A percentile compares a stretch with the other conserved stretches of the same genome.
phyloP scores from a whole-genome alignment of 768 basidiomycete species.

The Pleurotus tuber-regium region DNA sequence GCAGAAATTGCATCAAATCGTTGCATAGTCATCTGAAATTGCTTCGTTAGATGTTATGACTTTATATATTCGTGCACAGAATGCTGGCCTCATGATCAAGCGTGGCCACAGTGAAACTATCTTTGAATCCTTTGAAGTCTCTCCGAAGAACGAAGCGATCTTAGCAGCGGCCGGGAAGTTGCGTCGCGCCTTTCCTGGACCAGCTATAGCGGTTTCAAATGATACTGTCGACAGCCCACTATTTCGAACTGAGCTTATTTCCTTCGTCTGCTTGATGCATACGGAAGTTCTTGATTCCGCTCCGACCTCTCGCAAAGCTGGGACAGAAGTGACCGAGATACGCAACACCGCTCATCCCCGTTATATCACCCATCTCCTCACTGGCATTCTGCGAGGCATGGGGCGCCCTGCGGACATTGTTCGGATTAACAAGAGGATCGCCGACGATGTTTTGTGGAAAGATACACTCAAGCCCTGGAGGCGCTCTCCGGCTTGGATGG shows the following conservation, averaged over 20 bases:
- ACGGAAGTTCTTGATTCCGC: slow-evolving; percentile 29
- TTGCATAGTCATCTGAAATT: too few species aligned
- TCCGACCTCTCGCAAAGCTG: slow-evolving; percentile 35
- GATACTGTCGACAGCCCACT: slow-evolving; percentile 21
- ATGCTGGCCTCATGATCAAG: slow-evolving; percentile 43
- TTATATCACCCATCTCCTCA: slow-evolving; percentile 48
- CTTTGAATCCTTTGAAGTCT: slow-evolving; percentile 48
- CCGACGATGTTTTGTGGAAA: slow-evolving; percentile 45
- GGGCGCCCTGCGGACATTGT: slow-evolving; percentile 25
- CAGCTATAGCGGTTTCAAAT: slow-evolving; percentile 36
- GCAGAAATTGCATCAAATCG: too few species aligned
- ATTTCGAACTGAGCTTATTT: slow-evolving; percentile 33
- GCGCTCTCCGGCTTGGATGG: slow-evolving; percentile 48
- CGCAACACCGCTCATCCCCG: slow-evolving; percentile 41
- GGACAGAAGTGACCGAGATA: slow-evolving; percentile 29
- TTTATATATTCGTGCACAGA: slow-evolving; percentile 42
- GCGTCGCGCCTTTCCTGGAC: slow-evolving; percentile 42
- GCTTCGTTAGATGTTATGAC: slow-evolving; percentile 32
- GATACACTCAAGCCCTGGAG: slow-evolving; percentile 42
- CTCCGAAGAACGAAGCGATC: slow-evolving; percentile 31
- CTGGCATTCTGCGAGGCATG: slow-evolving; percentile 42
- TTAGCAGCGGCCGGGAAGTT: slow-evolving; percentile 41
- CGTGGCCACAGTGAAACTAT: slow-evolving; percentile 22
- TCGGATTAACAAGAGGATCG: slow-evolving; percentile 39
- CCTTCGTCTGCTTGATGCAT: slow-evolving; percentile 38